Evolutionary conservation across 345 rosid genomes (phyloP).

Genomic region (Pistacia integerrima): DNA sequence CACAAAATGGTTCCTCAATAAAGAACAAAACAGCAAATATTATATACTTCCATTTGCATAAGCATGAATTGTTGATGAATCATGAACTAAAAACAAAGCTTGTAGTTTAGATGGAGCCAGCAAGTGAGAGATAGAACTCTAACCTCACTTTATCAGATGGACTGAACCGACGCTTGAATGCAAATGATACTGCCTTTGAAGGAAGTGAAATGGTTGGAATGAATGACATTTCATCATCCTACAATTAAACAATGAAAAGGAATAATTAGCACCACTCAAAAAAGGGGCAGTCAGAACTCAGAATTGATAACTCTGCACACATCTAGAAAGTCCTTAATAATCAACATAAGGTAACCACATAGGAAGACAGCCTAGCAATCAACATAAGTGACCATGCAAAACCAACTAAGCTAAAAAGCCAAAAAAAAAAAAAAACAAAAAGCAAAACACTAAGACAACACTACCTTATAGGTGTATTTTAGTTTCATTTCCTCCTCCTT

Average conservation of each 20-base stretch:
- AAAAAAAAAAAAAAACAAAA: background rate
- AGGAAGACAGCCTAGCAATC: constrained; percentile 3
- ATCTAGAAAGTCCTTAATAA: background rate
- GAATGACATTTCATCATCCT: constrained; percentile 84
- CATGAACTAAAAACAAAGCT: constrained; percentile 3
- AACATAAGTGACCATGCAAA: background rate
- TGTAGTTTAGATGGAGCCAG: background rate
- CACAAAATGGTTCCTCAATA: background rate
- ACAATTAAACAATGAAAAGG: constrained; percentile 24
- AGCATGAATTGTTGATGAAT: background rate
- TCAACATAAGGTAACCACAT: background rate
- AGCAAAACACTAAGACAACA: background rate
- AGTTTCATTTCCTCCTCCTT: constrained; percentile 71
- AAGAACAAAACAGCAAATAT: background rate
- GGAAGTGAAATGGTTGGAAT: constrained; percentile 86
- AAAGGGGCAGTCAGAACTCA: background rate
- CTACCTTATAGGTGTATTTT: constrained; percentile 78
- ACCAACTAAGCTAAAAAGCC: background rate
- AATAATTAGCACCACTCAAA: constrained; percentile 17
- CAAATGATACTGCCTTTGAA: constrained; percentile 80
- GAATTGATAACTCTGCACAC: background rate
- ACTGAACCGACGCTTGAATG: constrained; percentile 83
- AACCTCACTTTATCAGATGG: constrained; percentile 88
- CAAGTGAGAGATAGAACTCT: constrained; percentile 19
- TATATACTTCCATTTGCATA: background rate